A percentile compares a stretch with the other conserved stretches of the same genome.
Evolutionary conservation across 495 filamentous ascomycete genomes (phyloP).

Genomic region (Xylaria flabelliformis): DNA sequence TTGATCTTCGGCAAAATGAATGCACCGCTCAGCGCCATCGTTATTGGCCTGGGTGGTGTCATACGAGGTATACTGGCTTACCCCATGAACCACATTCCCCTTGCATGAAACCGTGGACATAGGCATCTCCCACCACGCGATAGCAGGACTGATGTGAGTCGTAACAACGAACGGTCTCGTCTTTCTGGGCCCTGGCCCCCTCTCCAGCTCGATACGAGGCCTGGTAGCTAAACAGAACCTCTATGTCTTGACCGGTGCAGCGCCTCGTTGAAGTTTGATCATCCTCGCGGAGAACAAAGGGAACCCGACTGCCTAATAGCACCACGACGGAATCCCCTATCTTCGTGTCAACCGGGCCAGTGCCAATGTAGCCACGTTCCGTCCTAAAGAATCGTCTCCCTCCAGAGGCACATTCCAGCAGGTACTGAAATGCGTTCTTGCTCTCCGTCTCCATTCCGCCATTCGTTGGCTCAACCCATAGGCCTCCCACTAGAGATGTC

Average conservation of each 20-base stretch:
- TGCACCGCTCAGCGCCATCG: background rate
- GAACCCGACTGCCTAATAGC: constrained; percentile 32
- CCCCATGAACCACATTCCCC: constrained; percentile 10
- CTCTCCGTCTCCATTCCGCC: constrained; percentile 15
- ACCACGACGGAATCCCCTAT: constrained; percentile 30
- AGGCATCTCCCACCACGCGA: constrained; percentile 31
- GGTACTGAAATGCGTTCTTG: constrained; percentile 34
- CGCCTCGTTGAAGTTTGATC: background rate
- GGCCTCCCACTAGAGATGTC: constrained; percentile 30
- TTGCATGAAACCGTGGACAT: constrained; percentile 35
- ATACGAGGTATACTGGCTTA: constrained; percentile 7
- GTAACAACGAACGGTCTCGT: background rate
- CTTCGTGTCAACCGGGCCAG: constrained; percentile 30
- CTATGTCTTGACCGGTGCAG: background rate
- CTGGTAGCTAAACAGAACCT: constrained; percentile 19
- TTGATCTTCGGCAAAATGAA: constrained; percentile 17
- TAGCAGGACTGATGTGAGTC: constrained; percentile 1
- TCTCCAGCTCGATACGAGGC: constrained; percentile 16
- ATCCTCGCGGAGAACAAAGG: constrained; percentile 30
- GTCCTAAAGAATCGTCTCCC: constrained; percentile 36
- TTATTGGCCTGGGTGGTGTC: background rate
- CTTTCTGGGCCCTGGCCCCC: constrained; percentile 2
- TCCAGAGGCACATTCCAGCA: constrained; percentile 32
- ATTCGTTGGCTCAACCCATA: constrained; percentile 25
- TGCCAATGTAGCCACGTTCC: constrained; percentile 34